Evolutionary conservation across 352 stramenopile species (phyloP), one percentile per base, ranked within the genome.

Genomic region (Phytophthora foliorum): DNA sequence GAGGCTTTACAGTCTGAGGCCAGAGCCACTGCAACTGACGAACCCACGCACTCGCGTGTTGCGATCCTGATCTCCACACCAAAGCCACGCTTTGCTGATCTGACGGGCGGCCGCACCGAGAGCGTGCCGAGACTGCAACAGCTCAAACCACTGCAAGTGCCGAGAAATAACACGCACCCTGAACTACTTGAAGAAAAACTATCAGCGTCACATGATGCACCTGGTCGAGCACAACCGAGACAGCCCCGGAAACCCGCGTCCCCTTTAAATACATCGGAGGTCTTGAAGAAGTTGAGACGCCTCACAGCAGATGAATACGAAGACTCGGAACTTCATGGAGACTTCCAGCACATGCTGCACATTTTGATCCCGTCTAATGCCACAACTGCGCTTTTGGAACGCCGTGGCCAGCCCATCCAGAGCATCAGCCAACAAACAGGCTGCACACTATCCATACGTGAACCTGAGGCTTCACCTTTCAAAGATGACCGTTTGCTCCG

Each of bases 361-460:
- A 84, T 93, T 75, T 65, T 92, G 16, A 89, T 93, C 27, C 85
- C 85, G 6, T 57, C 68, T 14, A 84, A 78, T 52, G 70, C 78
- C 6, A 78, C 83, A 13, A 71, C 74, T 4, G 86, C 80, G 31
- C 48, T 93, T 22, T 72, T 93, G 10, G 83, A 86, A 4, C 73
- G 63, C 11, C 72, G 80, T 41, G 85, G 85, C 4, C 64, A 78
- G 14, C 74, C 70, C 24, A 88, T 93, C 24, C 78, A 82, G 17
- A 65, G 60, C 17, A 81, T 91, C 64, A 80, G 77, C 42, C 57
- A 77, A 7, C 76, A 80, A 48, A 69, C 78, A 14, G 52, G 60
- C 5, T 93, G 85, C 57, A 88, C 70, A 27, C 62, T 93, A 22
- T 90, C 81, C 14, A 75, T 93, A 17, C 81, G 83, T 6, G 57